Percentiles rank a stretch among this genome's conserved stretches.
phyloP scores from a whole-genome alignment of 352 stramenopile species.

The Phytophthora uliginosa region DNA sequence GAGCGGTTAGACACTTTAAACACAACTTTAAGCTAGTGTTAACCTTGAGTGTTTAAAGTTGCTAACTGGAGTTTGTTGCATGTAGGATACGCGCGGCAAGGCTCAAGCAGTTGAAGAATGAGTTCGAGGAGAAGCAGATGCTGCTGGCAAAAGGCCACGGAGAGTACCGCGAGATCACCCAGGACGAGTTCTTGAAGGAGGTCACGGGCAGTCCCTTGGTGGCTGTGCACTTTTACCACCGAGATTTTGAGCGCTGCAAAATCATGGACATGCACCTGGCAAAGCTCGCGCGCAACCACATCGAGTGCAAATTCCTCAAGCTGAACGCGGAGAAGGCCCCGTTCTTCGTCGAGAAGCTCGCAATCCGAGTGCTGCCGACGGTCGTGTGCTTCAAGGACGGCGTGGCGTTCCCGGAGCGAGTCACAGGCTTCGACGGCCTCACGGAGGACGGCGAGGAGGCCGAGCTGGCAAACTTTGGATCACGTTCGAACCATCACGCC shows the following conservation, averaged over 20 bases:
- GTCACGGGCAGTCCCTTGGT: conserved; percentile 89
- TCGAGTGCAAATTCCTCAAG: conserved; percentile 96
- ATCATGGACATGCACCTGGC: conserved; percentile 96
- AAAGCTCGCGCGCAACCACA: conserved; percentile 67
- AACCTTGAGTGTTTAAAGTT: conserved; percentile 5
- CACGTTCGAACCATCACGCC: conserved; percentile 45
- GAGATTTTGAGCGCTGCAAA: conserved; percentile 98
- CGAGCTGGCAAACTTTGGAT: conserved; percentile 49
- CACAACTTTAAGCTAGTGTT: conserved; percentile 1
- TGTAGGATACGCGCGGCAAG: conserved; percentile 85
- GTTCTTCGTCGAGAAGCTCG: conserved; percentile 96
- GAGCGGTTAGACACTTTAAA: conserved; percentile 48
- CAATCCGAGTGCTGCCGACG: conserved; percentile 94
- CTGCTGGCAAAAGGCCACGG: conserved; percentile 81
- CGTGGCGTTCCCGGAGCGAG: conserved; percentile 89
- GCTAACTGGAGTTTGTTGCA: neutral
- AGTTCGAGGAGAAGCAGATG: conserved; percentile 68
- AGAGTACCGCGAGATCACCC: conserved; percentile 92
- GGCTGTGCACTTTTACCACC: conserved; percentile 97
- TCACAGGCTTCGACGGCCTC: conserved; percentile 96
- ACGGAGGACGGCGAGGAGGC: conserved; percentile 80
- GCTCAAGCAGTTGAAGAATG: conserved; percentile 72
- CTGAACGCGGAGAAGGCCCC: conserved; percentile 96
- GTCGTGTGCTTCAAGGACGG: conserved; percentile 95
- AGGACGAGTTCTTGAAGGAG: conserved; percentile 97